These are phyloP conservation scores for Termitomyces sp. DNA, from an alignment of 768 basidiomycete species.

Conservation along the genomic window DNA sequence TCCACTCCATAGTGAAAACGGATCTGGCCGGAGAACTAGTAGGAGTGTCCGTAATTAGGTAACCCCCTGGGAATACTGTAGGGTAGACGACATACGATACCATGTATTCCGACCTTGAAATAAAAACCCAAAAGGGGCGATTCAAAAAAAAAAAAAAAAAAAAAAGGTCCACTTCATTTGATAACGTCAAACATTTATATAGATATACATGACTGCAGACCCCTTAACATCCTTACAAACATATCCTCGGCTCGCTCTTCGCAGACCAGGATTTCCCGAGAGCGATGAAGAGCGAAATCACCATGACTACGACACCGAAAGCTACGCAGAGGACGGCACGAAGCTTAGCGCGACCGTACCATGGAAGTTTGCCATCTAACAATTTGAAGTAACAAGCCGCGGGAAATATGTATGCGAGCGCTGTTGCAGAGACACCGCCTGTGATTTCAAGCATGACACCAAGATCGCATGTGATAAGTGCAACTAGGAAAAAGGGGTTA, in stretches of 20 bases:
- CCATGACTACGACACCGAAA: slow-evolving; percentile 77
- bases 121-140: no score
- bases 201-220: not conserved
- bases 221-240: slow-evolving; percentile 37
- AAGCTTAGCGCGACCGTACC: slow-evolving; percentile 68
- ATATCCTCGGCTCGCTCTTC: slow-evolving; percentile 68
- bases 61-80: no score
- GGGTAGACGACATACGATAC: no score
- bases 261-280: slow-evolving; percentile 74
- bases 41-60: no score
- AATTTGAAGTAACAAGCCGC: slow-evolving; percentile 84
- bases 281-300: slow-evolving; percentile 71
- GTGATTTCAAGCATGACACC: slow-evolving; percentile 99
- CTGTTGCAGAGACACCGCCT: slow-evolving; percentile 91
- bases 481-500: slow-evolving; percentile 51
- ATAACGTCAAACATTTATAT: not conserved
- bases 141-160: no score
- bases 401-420: slow-evolving; percentile 90
- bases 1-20: not conserved
- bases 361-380: slow-evolving; percentile 45
- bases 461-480: slow-evolving; percentile 90
- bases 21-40: no score
- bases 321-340: slow-evolving; percentile 67
- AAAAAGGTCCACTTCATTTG: not conserved
- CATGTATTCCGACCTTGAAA: no score